Evolutionary conservation across 2,329 filamentous ascomycete species (phyloP).

Genomic region (Colletotrichum camelliae): DNA sequence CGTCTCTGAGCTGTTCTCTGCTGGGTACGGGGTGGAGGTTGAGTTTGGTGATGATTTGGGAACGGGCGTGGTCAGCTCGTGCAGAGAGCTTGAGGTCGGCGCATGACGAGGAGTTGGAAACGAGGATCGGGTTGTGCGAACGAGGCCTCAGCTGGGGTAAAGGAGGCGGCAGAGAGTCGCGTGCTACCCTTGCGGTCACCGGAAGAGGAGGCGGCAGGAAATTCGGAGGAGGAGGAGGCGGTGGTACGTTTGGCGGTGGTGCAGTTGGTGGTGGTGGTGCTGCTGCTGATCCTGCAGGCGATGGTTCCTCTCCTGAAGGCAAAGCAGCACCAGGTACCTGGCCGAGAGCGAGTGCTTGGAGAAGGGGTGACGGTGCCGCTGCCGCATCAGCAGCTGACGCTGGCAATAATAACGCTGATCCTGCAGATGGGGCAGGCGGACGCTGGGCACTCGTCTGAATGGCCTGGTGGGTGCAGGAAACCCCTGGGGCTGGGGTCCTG

Average conservation of each 20-base stretch:
- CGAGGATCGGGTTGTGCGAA: conserved; percentile 16
- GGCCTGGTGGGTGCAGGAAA: conserved; percentile 11
- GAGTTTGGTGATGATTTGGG: conserved; percentile 20
- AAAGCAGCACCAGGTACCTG: background rate
- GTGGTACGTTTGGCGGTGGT: background rate
- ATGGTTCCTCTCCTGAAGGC: background rate
- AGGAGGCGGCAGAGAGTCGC: conserved; percentile 10
- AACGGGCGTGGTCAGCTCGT: conserved; percentile 19
- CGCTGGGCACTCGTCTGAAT: background rate
- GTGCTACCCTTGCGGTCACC: background rate
- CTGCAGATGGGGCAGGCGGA: conserved; percentile 14
- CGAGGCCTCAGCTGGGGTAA: conserved; percentile 19
- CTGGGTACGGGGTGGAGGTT: background rate
- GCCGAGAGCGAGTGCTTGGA: background rate
- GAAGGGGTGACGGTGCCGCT: background rate
- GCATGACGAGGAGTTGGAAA: conserved; percentile 19
- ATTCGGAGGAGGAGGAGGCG: background rate
- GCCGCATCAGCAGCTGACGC: conserved; percentile 19
- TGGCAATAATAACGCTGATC: conserved; percentile 19
- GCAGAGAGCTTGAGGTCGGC: conserved; percentile 20
- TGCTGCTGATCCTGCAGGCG: background rate
- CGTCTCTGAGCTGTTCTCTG: background rate
- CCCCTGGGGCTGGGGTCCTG: conserved; percentile 16
- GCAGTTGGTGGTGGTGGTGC: background rate
- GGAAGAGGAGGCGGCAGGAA: background rate